Base-by-base conservation (phyloP, 1,139 yeast species). In the Lodderomyces margitis region DNA sequence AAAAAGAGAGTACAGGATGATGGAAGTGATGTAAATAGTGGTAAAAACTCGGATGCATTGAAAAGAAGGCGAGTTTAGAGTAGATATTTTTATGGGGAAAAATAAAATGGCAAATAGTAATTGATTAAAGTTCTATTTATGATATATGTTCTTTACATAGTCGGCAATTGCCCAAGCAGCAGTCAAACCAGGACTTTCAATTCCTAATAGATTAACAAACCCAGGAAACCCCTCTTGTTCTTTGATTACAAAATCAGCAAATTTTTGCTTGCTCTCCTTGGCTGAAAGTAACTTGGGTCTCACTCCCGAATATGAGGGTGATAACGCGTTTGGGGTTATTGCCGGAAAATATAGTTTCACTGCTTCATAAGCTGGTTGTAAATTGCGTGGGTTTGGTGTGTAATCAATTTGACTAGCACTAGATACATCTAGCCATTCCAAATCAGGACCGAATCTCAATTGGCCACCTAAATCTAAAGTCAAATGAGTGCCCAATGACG, bases 121-220 rank as follows among this genome's bases (percentile, higher is more conserved):
- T n/a, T n/a, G n/a, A n/a, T n/a, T n/a, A n/a, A n/a, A n/a, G n/a
- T n/a, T 37, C 38, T 49, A 55, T 31, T 47, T 46, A 39, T 59
- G 56, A 43, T 68, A 70, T 3, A 79, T 57, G 14, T 64, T 57
- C 27, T 64, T 70, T 3, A 87, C 94, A 53, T 85, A 74, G 53
- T 82, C 86, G 1, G 82, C 96, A 42, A 88, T 86, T 0, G 92
- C 95, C 80, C 87, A 70, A 1, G 88, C 68, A 1, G 94, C 68
- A 2, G 96, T 88, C 47, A 88, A 69, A 0, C 96, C 97, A 0
- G 97, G 97, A 55, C 94, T 83, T 56, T 89, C 97, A 21, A 89
- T 88, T 3, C 94, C 95, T 37, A 88, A 58, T 43, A 87, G 66
- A 52, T 87, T 88, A 25, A 88, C 75, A 55, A 87, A 88, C 1